Conservation (phyloP, 768 basidiomycete genomes). For the Mrakia gelida region DNA sequence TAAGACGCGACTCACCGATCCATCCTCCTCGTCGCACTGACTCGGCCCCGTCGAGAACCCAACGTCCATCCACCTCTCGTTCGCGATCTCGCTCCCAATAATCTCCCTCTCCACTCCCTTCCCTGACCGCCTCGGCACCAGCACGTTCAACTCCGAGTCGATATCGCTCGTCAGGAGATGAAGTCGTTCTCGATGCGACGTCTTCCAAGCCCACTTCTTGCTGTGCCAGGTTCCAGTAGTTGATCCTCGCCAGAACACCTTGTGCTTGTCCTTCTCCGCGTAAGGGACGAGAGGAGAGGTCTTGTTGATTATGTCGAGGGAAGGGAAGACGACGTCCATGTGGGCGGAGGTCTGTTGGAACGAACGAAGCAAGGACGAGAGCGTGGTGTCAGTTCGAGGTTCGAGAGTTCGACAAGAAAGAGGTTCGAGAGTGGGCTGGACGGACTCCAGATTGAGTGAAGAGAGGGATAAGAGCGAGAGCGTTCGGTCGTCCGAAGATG, state of each 20-base stretch:
- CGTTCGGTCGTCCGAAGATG: slow-evolving; percentile 6
- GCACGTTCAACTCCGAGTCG: not conserved
- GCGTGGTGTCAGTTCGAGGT: not conserved
- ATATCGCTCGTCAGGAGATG: not conserved
- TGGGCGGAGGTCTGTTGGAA: slow-evolving; percentile 16
- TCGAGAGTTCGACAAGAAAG: not conserved
- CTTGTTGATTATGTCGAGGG: slow-evolving; percentile 20
- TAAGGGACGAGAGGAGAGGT: slow-evolving; percentile 11
- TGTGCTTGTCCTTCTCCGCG: slow-evolving; percentile 17
- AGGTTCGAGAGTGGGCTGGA: not conserved
- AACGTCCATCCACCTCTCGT: slow-evolving; percentile 28
- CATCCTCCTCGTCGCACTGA: slow-evolving; percentile 26
- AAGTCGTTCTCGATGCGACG: slow-evolving; percentile 20
- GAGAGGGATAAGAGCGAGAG: not conserved
- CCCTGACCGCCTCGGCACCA: not conserved
- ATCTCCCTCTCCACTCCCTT: slow-evolving; percentile 18
- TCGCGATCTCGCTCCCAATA: not conserved
- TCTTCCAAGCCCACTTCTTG: slow-evolving; percentile 13
- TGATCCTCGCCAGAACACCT: slow-evolving; percentile 28
- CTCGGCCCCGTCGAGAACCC: slow-evolving; percentile 16
- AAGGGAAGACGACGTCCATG: slow-evolving; percentile 16
- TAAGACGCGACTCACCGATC: slow-evolving; percentile 14
- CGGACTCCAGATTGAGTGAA: not conserved
- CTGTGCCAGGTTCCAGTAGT: slow-evolving; percentile 27
- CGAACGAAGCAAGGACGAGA: not conserved